Evolutionary conservation across 345 rosid species (phyloP), one percentile per base, ranked within the genome.

Genomic region (Gossypium thurberi): DNA sequence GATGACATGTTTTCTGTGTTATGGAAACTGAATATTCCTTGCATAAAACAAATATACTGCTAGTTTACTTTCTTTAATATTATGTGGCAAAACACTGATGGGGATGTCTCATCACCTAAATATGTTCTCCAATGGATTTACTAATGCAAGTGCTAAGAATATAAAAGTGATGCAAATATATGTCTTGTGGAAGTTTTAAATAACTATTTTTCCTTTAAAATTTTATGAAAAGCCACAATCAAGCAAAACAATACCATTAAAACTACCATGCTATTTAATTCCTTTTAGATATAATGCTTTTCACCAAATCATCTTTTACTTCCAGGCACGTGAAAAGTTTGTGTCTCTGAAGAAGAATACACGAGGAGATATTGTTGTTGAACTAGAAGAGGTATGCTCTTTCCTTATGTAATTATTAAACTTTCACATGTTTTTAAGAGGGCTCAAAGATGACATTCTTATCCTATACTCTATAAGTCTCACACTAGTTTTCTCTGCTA

Each of bases 321-420:
- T 75, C 57, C 82, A 93, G 97, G 93, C 98, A 53, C 94, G 97
- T 5, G 97, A 93, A 71, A 93, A 88, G 79, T 89, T 84, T 87
- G 91, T 88, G 21, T 89, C 98, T 28, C 84, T 90, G 81, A 93
- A 89, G 84, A 93, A 87, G 86, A 93, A 79, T 81, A 81, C 95
- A 37, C 82, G 83, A 62, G 90, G 79, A 60, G 97, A 90, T 64
- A 77, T 91, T 78, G 81, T 93, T 84, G 89, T 89, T 18, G 94
- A 85, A 77, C 80, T 90, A 65, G 98, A 93, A 85, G 97, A 90
- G 96, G 98, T 90, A 86, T 47, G 25, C 59, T 65, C 18, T 81
- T 47, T 57, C 26, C 2, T 70, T 65, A 53, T 47, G 9, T 25
- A 46, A 18, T 18, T 25, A 20, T 75, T 42, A 5, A 70, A 40